Evolutionary conservation across 192 early-diverging fungal species (phyloP).

Genomic region (Backusella sp.): DNA sequence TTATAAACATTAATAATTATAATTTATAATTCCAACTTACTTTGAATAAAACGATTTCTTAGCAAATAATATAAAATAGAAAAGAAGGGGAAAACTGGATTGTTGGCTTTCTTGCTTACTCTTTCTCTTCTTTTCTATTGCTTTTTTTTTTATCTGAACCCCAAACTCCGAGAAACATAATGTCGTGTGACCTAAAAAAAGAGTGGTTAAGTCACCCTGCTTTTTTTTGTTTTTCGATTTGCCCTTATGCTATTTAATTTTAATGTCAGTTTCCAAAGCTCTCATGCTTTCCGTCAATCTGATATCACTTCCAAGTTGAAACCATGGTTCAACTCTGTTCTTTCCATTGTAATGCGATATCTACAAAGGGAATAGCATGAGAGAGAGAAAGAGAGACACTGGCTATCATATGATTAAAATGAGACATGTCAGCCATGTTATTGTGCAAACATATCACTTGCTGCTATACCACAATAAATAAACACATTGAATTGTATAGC

Average conservation of each 20-base stretch:
- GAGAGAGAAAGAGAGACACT: background rate
- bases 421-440: background rate
- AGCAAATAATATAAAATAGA: background rate
- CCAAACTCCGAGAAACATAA: slow-evolving; percentile 1
- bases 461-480: no score
- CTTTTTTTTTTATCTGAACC: background rate
- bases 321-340: background rate
- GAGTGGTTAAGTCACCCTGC: background rate
- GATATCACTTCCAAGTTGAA: no score
- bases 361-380: background rate
- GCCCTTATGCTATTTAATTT: background rate
- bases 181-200: background rate
- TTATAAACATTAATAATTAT: background rate
- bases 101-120: background rate
- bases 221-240: background rate
- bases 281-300: background rate
- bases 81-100: background rate
- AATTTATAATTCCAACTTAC: background rate
- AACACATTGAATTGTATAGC: no score
- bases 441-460: no score
- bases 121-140: background rate
- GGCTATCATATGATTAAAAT: background rate
- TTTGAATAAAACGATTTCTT: background rate
- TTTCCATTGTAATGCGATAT: background rate
- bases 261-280: no score